These are phyloP conservation scores for Collybia mongolica DNA, from an alignment of 768 basidiomycete genomes.

Conservation along the genomic window DNA sequence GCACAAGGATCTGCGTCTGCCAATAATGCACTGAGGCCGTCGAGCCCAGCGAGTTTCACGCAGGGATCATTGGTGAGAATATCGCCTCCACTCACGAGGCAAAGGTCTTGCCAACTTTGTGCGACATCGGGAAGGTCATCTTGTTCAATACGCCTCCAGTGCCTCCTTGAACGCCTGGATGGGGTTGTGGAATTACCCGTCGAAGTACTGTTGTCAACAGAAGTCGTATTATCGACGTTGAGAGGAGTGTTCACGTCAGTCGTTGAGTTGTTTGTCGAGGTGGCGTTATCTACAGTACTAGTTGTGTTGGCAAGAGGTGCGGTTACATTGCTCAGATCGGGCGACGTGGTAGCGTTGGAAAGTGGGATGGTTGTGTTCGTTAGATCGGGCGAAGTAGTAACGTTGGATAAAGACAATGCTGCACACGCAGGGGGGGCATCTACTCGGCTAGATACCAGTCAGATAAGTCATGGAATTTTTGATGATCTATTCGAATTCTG, in stretches of 20 bases:
- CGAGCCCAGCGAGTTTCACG: constrained; percentile 37
- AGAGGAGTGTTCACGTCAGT: no score
- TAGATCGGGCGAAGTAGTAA: constrained; percentile 13
- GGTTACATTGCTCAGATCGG: no score
- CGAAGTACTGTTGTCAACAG: constrained; percentile 14
- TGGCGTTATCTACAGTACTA: background rate
- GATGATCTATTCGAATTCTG: constrained; percentile 9
- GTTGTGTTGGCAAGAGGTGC: no score
- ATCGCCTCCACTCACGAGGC: constrained; percentile 39
- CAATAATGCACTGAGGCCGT: constrained; percentile 41
- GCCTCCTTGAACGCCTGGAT: constrained; percentile 12
- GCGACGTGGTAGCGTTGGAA: constrained; percentile 11
- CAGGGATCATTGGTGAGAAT: constrained; percentile 39
- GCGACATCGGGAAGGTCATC: constrained; percentile 34
- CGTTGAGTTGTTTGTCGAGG: constrained; percentile 2
- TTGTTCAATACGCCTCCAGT: constrained; percentile 22
- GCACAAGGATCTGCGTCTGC: constrained; percentile 45
- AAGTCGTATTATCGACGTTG: background rate
- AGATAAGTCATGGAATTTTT: background rate
- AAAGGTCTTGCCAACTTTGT: constrained; percentile 43
- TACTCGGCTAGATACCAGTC: constrained; percentile 20
- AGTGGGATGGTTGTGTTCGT: constrained; percentile 20
- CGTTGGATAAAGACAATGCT: constrained; percentile 17
- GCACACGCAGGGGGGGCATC: constrained; percentile 32
- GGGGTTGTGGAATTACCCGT: constrained; percentile 4